Percentiles rank a stretch among this genome's conserved stretches.
phyloP scores from a whole-genome alignment of 202 grass and related monocot species.

The Zizania palustris region DNA sequence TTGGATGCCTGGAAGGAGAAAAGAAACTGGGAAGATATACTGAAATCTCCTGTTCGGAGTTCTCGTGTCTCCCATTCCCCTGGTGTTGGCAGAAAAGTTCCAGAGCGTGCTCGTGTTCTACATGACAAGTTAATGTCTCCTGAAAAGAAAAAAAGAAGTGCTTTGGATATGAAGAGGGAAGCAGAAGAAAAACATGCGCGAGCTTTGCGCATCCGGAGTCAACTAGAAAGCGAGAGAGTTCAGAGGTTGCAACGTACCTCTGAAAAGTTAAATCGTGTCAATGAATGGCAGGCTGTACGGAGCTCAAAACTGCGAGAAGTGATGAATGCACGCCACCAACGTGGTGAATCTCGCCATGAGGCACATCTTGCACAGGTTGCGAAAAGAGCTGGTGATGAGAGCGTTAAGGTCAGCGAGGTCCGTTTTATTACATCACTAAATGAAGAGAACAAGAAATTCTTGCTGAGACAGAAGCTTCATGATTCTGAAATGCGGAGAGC shows the following conservation, averaged over 20 bases:
- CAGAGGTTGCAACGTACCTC: constrained; percentile 95
- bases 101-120: constrained; percentile 81
- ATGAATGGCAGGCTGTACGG: constrained; percentile 92
- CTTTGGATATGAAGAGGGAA: constrained; percentile 92
- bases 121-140: constrained; percentile 99
- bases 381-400: constrained; percentile 97
- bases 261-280: constrained; percentile 95
- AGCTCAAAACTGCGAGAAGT: constrained; percentile 89
- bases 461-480: constrained; percentile 92
- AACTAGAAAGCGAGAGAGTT: constrained; percentile 93
- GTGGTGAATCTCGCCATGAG: constrained; percentile 90
- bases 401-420: constrained; percentile 95
- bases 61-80: constrained; percentile 82
- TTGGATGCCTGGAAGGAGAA: constrained; percentile 99
- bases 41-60: constrained; percentile 80
- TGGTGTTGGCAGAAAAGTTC: constrained; percentile 76
- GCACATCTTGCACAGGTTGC: constrained; percentile 90
- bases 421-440: constrained; percentile 99
- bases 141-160: constrained; percentile 97
- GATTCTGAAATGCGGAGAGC: constrained; percentile 94
- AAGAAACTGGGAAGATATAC: constrained; percentile 98
- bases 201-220: constrained; percentile 87
- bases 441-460: constrained; percentile 95
- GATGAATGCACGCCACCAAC: constrained; percentile 96
- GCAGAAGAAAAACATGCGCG: constrained; percentile 96